Conservation (phyloP, 2,329 filamentous ascomycete genomes). For the Ophiosphaerella narmari region DNA sequence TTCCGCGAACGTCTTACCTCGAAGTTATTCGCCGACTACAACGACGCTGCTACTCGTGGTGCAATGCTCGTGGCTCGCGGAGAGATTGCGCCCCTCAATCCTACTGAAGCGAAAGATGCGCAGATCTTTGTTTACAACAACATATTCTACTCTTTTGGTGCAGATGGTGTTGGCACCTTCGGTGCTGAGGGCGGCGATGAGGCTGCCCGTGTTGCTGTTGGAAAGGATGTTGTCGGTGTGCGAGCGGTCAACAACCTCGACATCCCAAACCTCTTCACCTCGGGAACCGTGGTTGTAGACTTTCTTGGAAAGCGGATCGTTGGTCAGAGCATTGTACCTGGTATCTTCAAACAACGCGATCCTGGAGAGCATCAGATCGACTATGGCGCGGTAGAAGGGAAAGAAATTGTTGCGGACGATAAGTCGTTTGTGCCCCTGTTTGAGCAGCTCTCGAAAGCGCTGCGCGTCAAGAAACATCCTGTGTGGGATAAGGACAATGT, state of each 20-base stretch:
- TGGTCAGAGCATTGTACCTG: slow-evolving; percentile 95
- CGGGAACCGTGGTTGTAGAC: slow-evolving; percentile 94
- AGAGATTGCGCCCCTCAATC: slow-evolving; percentile 91
- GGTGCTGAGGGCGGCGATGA: slow-evolving; percentile 96
- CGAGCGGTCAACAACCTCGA: slow-evolving; percentile 96
- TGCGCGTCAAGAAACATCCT: slow-evolving; percentile 90
- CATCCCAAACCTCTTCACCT: slow-evolving; percentile 90
- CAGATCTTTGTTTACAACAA: slow-evolving; percentile 99
- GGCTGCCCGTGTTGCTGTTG: slow-evolving; percentile 91
- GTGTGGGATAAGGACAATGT: slow-evolving; percentile 98
- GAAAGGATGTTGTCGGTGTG: slow-evolving; percentile 94
- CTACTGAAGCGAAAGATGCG: slow-evolving; percentile 87
- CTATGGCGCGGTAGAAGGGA: slow-evolving; percentile 96
- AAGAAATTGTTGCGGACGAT: slow-evolving; percentile 90
- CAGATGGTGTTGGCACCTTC: slow-evolving; percentile 96
- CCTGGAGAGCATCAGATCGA: slow-evolving; percentile 98
- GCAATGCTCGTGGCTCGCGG: slow-evolving; percentile 90
- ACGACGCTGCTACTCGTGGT: slow-evolving; percentile 89
- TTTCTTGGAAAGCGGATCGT: slow-evolving; percentile 97
- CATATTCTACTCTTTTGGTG: slow-evolving; percentile 98
- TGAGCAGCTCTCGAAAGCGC: slow-evolving; percentile 84
- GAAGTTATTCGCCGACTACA: slow-evolving; percentile 97
- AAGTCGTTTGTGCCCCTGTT: slow-evolving; percentile 84
- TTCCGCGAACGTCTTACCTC: slow-evolving; percentile 93
- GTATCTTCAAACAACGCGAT: slow-evolving; percentile 98